phyloP scores from a whole-genome alignment of 169 alveolate species.

The Plasmodium knowlesi region DNA sequence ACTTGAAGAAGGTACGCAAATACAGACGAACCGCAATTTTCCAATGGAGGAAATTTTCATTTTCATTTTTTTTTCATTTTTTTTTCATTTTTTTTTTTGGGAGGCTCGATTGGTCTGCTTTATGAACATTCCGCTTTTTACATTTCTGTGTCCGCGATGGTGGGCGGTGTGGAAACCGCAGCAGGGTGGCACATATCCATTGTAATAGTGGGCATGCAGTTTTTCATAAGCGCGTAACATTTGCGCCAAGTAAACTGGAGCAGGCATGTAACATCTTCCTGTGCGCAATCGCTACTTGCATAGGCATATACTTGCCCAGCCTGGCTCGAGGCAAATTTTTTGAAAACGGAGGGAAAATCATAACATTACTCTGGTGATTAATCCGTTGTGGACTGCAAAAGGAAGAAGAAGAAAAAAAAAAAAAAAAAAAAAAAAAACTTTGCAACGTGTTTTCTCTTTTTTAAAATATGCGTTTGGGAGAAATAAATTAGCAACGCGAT shows the following conservation, averaged over 20 bases:
- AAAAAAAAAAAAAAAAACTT: neutral
- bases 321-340: neutral
- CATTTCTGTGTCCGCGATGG: neutral
- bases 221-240: neutral
- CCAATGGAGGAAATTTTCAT: neutral
- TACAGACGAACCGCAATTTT: neutral
- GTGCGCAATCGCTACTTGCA: neutral
- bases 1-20: neutral
- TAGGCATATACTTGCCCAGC: neutral
- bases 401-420: neutral
- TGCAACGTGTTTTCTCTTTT: neutral
- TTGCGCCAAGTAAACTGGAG: neutral
- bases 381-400: neutral
- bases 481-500: neutral
- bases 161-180: neutral
- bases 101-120: neutral
- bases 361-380: neutral
- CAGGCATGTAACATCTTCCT: neutral
- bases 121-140: neutral
- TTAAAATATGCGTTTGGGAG: neutral
- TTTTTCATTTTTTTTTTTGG: neutral
- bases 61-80: neutral
- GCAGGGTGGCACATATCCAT: neutral
- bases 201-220: neutral
- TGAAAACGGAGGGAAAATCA: neutral